Evolutionary conservation across 2,329 filamentous ascomycete genomes (phyloP).

Genomic region (Graphiopsis chlorocephala): DNA sequence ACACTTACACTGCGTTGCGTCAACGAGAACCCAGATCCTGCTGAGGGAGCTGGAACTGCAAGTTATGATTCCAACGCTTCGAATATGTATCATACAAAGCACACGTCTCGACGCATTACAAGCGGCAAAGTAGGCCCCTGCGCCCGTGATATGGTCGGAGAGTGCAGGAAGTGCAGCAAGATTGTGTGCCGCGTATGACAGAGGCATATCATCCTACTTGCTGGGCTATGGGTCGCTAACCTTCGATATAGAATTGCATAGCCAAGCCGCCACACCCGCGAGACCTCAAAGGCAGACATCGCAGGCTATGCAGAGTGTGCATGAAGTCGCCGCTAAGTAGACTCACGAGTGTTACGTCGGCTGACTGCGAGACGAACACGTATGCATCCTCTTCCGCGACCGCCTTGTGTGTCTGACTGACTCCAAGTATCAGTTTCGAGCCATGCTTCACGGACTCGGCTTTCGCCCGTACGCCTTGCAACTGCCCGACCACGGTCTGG

Average conservation of each 20-base stretch:
- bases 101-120: constrained; percentile 41
- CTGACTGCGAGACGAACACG: neutral
- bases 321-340: constrained; percentile 64
- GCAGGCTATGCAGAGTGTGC: constrained; percentile 76
- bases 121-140: constrained; percentile 73
- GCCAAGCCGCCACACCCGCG: constrained; percentile 73
- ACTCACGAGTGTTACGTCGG: constrained; percentile 2
- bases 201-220: neutral
- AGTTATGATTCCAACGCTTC: neutral
- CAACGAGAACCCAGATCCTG: constrained; percentile 54
- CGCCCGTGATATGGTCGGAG: constrained; percentile 80
- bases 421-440: neutral
- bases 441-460: constrained; percentile 42
- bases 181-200: constrained; percentile 73
- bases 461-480: constrained; percentile 58
- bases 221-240: neutral
- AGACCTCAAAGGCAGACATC: constrained; percentile 70
- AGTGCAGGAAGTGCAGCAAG: constrained; percentile 73
- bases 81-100: neutral
- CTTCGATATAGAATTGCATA: constrained; percentile 70
- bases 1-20: constrained; percentile 74
- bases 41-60: neutral
- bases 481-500: constrained; percentile 65
- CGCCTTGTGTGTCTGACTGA: neutral
- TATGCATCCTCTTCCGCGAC: neutral